These are phyloP conservation scores for Rhizopogon sp. DNA, from an alignment of 768 basidiomycete genomes.

Conservation along the genomic window DNA sequence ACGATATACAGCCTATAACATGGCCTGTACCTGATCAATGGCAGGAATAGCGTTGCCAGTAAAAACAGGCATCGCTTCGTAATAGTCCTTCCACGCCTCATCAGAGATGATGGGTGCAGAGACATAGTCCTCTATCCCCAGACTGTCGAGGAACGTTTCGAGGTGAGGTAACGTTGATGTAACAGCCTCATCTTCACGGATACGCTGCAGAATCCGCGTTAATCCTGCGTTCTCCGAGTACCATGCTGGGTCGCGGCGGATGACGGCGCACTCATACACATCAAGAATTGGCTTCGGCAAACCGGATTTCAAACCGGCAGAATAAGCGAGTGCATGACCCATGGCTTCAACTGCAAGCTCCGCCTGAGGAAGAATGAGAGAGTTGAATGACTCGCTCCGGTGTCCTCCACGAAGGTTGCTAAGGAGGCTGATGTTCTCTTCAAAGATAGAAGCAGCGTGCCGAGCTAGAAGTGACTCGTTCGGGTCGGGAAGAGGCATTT, in stretches of 20 bases:
- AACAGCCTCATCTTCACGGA: slow-evolving; percentile 43
- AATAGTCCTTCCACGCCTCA: slow-evolving; percentile 43
- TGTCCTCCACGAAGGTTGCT: slow-evolving; percentile 24
- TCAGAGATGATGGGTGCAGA: slow-evolving; percentile 52
- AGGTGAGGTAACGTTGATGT: slow-evolving; percentile 40
- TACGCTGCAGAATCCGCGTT: slow-evolving; percentile 41
- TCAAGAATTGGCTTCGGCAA: slow-evolving; percentile 48
- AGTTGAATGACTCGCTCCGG: slow-evolving; percentile 42
- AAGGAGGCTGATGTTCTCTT: slow-evolving; percentile 41
- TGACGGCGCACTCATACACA: slow-evolving; percentile 48
- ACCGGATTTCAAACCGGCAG: slow-evolving; percentile 39
- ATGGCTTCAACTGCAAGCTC: slow-evolving; percentile 52
- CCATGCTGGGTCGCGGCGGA: slow-evolving; percentile 55
- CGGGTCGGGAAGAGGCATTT: slow-evolving; percentile 39
- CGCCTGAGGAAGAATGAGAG: slow-evolving; percentile 52
- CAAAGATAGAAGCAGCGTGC: slow-evolving; percentile 42
- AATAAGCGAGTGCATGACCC: slow-evolving; percentile 58
- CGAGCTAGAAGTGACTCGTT: slow-evolving; percentile 47
- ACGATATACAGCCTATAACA: slow-evolving; percentile 28
- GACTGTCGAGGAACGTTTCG: slow-evolving; percentile 33
- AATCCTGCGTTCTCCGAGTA: slow-evolving; percentile 50
- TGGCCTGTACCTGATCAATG: slow-evolving; percentile 36
- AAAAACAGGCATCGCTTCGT: slow-evolving; percentile 34
- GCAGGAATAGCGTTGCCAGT: slow-evolving; percentile 36
- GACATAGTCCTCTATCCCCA: slow-evolving; percentile 47